phyloP scores from a whole-genome alignment of 2,329 filamentous ascomycete genomes.

The Talaromyces albobiverticillius region DNA sequence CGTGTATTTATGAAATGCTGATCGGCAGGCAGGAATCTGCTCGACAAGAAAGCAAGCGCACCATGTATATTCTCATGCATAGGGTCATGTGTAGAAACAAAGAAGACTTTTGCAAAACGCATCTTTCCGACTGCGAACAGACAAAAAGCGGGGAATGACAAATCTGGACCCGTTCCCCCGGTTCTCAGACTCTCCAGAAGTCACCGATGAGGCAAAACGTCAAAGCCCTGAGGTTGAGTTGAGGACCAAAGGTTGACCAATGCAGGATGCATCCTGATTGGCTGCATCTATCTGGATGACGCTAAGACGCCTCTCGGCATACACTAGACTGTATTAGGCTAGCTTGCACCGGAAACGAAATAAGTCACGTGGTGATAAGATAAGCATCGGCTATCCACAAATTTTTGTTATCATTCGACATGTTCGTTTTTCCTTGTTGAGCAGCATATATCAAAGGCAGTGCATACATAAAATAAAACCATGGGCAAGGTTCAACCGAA shows the following conservation, averaged over 20 bases:
- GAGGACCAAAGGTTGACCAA: too few species aligned
- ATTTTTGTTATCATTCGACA: constrained; percentile 14
- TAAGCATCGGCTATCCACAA: constrained; percentile 16
- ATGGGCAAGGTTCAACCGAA: constrained; percentile 56
- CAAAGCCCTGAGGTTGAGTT: background rate
- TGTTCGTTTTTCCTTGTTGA: background rate
- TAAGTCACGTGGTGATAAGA: constrained; percentile 15
- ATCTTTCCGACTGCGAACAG: too few species aligned
- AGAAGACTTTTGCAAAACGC: too few species aligned
- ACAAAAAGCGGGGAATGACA: background rate
- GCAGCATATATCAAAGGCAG: too few species aligned
- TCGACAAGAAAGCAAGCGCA: too few species aligned
- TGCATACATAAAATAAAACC: too few species aligned
- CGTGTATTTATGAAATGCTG: too few species aligned
- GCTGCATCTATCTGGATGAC: background rate
- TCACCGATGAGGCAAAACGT: too few species aligned
- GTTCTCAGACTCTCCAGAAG: background rate
- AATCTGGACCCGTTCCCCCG: background rate
- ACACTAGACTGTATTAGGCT: background rate
- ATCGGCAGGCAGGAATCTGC: too few species aligned
- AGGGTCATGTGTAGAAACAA: too few species aligned
- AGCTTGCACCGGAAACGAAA: background rate
- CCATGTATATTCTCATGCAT: too few species aligned
- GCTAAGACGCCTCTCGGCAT: background rate
- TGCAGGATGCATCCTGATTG: background rate